A percentile compares a stretch with the other conserved stretches of the same genome.
These are phyloP conservation scores for Guillardia theta DNA, from an alignment of 78 protist species.

Conservation along the genomic window DNA sequence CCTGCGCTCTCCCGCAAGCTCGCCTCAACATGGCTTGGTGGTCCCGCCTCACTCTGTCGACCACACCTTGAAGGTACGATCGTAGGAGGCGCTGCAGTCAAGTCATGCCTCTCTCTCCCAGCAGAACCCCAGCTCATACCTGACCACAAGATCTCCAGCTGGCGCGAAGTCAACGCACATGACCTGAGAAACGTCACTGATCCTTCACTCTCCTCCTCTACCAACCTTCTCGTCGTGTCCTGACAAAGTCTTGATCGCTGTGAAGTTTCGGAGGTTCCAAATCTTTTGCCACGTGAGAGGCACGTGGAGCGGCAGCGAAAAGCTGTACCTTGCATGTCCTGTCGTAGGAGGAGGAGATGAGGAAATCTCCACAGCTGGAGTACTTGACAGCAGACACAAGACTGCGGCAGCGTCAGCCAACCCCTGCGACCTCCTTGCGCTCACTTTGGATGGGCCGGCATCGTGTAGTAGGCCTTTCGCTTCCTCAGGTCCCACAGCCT, in stretches of 20 bases:
- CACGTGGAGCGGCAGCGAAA: not conserved
- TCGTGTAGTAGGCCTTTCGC: slow-evolving; percentile 46
- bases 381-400: not conserved
- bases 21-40: no score
- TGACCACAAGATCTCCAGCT: not conserved
- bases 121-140: not conserved
- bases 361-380: not conserved
- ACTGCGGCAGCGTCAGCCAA: not conserved
- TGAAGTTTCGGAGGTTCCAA: not conserved
- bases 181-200: no score
- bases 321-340: not conserved
- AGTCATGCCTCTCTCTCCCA: not conserved
- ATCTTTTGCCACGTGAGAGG: not conserved
- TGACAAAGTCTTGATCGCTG: not conserved
- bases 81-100: not conserved
- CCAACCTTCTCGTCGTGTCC: slow-evolving; percentile 26
- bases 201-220: no score
- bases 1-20: no score
- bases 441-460: slow-evolving; percentile 67
- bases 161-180: not conserved
- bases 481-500: slow-evolving; percentile 76
- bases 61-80: slow-evolving; percentile 21
- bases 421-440: not conserved
- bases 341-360: not conserved
- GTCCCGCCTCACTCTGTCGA: not conserved